Percentiles rank a stretch among this genome's conserved stretches.
These are phyloP conservation scores for Bondarzewia mesenterica DNA, from an alignment of 1,284 basidiomycete species.

Conservation along the genomic window DNA sequence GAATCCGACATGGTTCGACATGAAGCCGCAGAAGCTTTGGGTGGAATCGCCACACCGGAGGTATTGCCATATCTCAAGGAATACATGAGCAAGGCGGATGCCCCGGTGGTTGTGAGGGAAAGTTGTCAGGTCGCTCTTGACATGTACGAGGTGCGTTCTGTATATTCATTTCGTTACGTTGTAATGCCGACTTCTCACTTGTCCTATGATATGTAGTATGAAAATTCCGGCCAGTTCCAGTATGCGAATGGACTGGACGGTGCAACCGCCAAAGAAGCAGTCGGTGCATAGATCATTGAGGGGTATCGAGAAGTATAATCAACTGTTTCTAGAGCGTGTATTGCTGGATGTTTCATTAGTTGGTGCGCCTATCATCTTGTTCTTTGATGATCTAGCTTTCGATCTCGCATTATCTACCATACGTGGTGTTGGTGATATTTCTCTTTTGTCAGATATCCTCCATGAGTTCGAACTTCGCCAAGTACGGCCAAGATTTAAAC, in stretches of 20 bases:
- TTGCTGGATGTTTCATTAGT: not conserved
- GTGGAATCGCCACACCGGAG: slow-evolving; percentile 90
- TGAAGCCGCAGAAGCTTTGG: slow-evolving; percentile 96
- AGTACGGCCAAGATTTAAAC: too few relatives aligned
- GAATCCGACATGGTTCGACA: slow-evolving; percentile 99
- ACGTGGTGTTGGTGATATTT: not conserved
- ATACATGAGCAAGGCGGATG: slow-evolving; percentile 74
- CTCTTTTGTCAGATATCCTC: not conserved
- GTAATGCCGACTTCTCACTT: not conserved
- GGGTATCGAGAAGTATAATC: not conserved
- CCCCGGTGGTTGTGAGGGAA: slow-evolving; percentile 88
- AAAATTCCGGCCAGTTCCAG: slow-evolving; percentile 87
- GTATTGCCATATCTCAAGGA: slow-evolving; percentile 83
- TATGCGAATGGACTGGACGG: slow-evolving; percentile 54
- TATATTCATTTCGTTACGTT: not conserved
- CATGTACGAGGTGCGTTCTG: slow-evolving; percentile 82
- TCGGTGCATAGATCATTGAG: not conserved
- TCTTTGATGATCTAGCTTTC: too few relatives aligned
- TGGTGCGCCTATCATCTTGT: not conserved
- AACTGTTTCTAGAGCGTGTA: not conserved
- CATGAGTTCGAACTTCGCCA: not conserved
- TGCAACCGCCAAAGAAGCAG: not conserved
- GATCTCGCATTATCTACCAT: too few relatives aligned
- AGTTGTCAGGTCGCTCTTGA: slow-evolving; percentile 96
- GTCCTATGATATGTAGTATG: slow-evolving; percentile 52